Conservation (phyloP, 2,329 filamentous ascomycete species). For the Lasiodiplodia citricola region DNA sequence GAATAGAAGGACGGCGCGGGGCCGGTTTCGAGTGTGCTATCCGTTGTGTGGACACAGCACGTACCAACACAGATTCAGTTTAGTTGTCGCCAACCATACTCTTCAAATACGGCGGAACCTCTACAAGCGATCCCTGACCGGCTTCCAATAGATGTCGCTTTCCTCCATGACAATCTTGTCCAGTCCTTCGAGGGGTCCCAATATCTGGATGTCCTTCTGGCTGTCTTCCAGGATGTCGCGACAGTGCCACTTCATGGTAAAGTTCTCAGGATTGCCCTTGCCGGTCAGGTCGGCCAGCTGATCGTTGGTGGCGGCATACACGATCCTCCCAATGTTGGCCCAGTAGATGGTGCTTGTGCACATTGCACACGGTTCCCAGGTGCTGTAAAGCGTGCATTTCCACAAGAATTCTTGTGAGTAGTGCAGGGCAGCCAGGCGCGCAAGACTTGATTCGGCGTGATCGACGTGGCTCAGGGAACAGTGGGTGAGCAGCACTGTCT, state of each 20-base stretch:
- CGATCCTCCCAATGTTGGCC: slow-evolving; percentile 59
- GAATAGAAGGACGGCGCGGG: no score
- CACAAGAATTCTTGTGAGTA: slow-evolving; percentile 56
- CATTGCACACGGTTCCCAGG: slow-evolving; percentile 64
- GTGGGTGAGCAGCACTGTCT: slow-evolving; percentile 55
- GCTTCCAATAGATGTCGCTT: slow-evolving; percentile 53
- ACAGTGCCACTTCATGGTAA: slow-evolving; percentile 58
- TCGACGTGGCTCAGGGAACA: slow-evolving; percentile 60
- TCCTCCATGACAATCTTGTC: slow-evolving; percentile 53
- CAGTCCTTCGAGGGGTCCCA: slow-evolving; percentile 55
- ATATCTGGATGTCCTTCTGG: slow-evolving; percentile 57
- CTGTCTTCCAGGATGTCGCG: slow-evolving; percentile 53
- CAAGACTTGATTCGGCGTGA: slow-evolving; percentile 58
- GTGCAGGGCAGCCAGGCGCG: slow-evolving; percentile 55
- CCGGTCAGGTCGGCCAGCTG: slow-evolving; percentile 54
- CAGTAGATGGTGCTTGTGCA: slow-evolving; percentile 56
- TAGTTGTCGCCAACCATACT: no score
- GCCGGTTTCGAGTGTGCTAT: no score
- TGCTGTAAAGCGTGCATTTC: slow-evolving; percentile 57
- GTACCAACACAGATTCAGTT: no score
- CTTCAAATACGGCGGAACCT: no score
- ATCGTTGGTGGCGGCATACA: slow-evolving; percentile 58
- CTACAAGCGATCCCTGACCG: slow-evolving; percentile 24
- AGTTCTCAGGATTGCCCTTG: slow-evolving; percentile 56
- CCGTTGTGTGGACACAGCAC: no score